A percentile compares a stretch with the other conserved stretches of the same genome.
Conservation (phyloP, 192 early-diverging fungal genomes). For the Mortierella alpina region DNA sequence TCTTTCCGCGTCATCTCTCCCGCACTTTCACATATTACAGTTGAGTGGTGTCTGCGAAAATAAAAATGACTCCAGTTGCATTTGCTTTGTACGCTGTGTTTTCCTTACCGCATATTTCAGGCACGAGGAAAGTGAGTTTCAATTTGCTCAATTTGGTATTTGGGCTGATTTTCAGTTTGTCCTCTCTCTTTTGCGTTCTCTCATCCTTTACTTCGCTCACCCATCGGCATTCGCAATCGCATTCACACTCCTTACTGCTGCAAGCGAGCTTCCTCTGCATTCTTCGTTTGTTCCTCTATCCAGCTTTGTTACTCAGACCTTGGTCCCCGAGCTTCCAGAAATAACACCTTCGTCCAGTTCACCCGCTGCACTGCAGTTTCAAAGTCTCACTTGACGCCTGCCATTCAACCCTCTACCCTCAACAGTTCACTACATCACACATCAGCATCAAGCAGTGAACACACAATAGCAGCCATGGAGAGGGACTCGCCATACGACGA, state of each 20-base stretch:
- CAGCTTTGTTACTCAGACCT: background rate
- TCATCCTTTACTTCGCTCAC: background rate
- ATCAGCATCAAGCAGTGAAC: background rate
- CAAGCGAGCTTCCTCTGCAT: background rate
- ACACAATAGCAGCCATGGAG: background rate
- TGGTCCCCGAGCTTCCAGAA: background rate
- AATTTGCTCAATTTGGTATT: background rate
- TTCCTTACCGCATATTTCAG: background rate
- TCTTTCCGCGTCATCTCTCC: too few species aligned
- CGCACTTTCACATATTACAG: background rate
- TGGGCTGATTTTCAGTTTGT: background rate
- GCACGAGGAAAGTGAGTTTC: background rate
- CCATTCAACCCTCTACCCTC: background rate
- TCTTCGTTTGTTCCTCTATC: background rate
- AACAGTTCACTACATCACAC: background rate
- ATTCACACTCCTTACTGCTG: background rate
- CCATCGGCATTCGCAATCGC: background rate
- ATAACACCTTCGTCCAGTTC: too few species aligned
- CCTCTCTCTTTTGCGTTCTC: background rate
- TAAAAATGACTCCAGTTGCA: background rate
- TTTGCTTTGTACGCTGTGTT: background rate
- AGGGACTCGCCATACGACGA: conserved; percentile 52
- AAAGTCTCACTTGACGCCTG: too few species aligned
- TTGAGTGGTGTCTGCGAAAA: background rate
- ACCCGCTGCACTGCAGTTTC: too few species aligned